Evolutionary conservation across 176 grass and related monocot species (phyloP).

Genomic region (Otatea glauca): DNA sequence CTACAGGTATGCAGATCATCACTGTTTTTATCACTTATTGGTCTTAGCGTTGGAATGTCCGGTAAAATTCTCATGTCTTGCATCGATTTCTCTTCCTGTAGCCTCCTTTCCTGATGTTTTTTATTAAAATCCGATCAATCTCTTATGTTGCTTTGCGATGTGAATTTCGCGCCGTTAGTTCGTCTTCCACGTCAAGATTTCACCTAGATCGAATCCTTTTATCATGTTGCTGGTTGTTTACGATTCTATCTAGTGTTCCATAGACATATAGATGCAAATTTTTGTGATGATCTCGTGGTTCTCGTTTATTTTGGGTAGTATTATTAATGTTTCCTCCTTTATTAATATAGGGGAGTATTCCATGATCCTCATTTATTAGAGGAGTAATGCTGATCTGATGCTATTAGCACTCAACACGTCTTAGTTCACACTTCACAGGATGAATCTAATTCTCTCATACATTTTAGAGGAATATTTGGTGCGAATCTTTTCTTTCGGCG

Average conservation of each 20-base stretch:
- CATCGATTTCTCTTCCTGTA: neutral
- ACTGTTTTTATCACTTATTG: neutral
- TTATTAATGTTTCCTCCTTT: neutral
- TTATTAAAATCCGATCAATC: neutral
- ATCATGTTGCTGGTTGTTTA: neutral
- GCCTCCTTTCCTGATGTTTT: neutral
- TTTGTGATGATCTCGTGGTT: neutral
- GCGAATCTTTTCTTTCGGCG: conserved; percentile 22
- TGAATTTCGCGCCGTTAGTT: neutral
- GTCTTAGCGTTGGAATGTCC: neutral
- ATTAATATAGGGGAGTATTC: neutral
- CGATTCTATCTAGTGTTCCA: neutral
- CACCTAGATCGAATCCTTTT: conserved; percentile 35
- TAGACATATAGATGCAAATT: neutral
- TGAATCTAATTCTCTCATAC: conserved; percentile 43
- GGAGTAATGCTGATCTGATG: conserved; percentile 20
- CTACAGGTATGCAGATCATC: conserved; percentile 60
- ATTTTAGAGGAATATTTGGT: conserved; percentile 48
- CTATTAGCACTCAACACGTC: neutral
- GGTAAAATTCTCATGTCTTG: conserved; percentile 4
- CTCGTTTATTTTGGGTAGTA: neutral
- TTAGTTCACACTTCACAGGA: neutral
- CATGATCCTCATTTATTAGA: neutral
- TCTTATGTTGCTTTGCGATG: neutral
- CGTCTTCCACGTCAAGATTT: conserved; percentile 32